Evolutionary conservation across 495 filamentous ascomycete species (phyloP).

Genomic region (Patellaria atrata): DNA sequence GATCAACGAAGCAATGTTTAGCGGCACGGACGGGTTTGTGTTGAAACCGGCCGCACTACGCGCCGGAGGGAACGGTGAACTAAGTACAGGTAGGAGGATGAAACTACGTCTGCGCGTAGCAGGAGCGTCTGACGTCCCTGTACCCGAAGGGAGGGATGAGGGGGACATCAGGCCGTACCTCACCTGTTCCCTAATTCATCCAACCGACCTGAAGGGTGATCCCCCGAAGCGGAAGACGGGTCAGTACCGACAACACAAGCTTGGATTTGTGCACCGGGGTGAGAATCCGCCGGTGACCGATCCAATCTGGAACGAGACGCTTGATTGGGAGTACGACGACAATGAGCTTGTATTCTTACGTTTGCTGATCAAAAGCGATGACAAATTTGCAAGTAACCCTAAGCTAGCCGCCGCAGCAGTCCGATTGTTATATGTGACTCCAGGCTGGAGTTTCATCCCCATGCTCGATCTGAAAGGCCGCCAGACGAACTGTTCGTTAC

Average conservation of each 20-base stretch:
- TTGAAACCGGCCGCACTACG: constrained; percentile 38
- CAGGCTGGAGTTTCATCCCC: constrained; percentile 38
- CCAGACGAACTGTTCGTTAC: constrained; percentile 36
- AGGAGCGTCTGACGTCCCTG: constrained; percentile 36
- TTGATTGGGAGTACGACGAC: constrained; percentile 42
- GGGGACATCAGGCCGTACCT: constrained; percentile 36
- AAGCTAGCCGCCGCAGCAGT: constrained; percentile 34
- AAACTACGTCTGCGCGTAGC: constrained; percentile 33
- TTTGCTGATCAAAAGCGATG: constrained; percentile 39
- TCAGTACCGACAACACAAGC: constrained; percentile 33
- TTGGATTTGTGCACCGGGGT: constrained; percentile 28
- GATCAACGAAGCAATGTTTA: constrained; percentile 42
- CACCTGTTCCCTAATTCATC: constrained; percentile 38
- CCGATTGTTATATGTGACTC: constrained; percentile 32
- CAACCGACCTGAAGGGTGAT: constrained; percentile 24
- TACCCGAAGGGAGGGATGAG: constrained; percentile 24
- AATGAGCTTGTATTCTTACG: constrained; percentile 39
- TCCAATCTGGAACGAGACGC: constrained; percentile 37
- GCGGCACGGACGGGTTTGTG: constrained; percentile 38
- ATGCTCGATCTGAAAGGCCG: constrained; percentile 39
- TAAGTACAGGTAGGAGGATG: constrained; percentile 22
- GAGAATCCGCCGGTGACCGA: constrained; percentile 32
- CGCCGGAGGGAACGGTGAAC: constrained; percentile 30
- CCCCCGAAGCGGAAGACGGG: constrained; percentile 37
- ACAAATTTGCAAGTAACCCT: constrained; percentile 35